Evolutionary conservation across 108 stramenopile genomes (phyloP).

Genomic region (Cylindrotheca closterium): DNA sequence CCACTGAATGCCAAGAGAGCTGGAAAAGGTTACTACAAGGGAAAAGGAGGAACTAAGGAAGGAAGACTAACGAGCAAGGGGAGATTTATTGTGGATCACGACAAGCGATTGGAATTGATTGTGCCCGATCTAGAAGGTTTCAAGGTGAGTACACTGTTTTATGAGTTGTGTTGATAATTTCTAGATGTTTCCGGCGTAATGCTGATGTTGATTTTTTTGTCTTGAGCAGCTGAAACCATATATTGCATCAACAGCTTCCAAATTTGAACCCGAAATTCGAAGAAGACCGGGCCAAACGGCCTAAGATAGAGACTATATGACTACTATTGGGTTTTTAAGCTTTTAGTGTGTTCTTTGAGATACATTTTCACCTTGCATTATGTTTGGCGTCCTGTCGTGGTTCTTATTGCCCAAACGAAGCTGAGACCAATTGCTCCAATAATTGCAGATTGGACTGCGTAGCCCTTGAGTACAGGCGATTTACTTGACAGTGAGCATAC

Average conservation of each 20-base stretch:
- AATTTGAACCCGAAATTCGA: slow-evolving; percentile 59
- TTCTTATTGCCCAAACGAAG: too few relatives aligned
- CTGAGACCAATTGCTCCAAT: too few relatives aligned
- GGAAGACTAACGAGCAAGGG: slow-evolving; percentile 71
- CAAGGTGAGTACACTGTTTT: slow-evolving; percentile 30
- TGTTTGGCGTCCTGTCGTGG: too few relatives aligned
- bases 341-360: too few relatives aligned
- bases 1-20: slow-evolving; percentile 81
- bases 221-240: slow-evolving; percentile 77
- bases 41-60: slow-evolving; percentile 82
- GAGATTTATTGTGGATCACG: slow-evolving; percentile 72
- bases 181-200: background rate
- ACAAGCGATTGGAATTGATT: slow-evolving; percentile 68
- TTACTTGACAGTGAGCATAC: too few relatives aligned
- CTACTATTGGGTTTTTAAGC: too few relatives aligned
- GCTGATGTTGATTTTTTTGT: too few relatives aligned
- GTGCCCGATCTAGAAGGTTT: slow-evolving; percentile 82
- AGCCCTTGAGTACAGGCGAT: too few relatives aligned
- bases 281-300: slow-evolving; percentile 29
- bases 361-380: too few relatives aligned
- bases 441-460: too few relatives aligned
- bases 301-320: too few relatives aligned
- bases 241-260: slow-evolving; percentile 68
- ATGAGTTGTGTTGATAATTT: background rate
- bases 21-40: slow-evolving; percentile 87